These are phyloP conservation scores for Coriaria nepalensis DNA, from an alignment of 306 rosid species.

Conservation along the genomic window DNA sequence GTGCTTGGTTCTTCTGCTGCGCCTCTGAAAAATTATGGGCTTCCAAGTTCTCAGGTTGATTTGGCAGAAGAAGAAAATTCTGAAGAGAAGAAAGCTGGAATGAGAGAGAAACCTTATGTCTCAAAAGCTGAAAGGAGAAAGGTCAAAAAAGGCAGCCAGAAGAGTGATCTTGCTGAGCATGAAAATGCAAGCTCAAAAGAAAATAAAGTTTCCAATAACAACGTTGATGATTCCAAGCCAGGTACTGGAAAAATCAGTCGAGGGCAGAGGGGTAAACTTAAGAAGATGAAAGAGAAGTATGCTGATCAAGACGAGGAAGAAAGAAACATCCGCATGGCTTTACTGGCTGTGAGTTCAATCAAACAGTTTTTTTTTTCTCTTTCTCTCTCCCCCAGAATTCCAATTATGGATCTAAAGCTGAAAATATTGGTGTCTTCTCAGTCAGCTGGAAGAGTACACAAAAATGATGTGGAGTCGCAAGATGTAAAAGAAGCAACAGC, in stretches of 20 bases:
- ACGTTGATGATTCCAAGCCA: slow-evolving; percentile 35
- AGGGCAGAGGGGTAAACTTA: slow-evolving; percentile 78
- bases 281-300: slow-evolving; percentile 90
- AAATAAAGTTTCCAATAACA: slow-evolving; percentile 35
- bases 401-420: slow-evolving; percentile 4
- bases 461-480: slow-evolving; percentile 32
- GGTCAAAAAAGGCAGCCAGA: slow-evolving; percentile 72
- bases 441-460: slow-evolving; percentile 76
- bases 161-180: slow-evolving; percentile 26
- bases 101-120: slow-evolving; percentile 66
- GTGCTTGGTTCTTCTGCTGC: slow-evolving; percentile 70
- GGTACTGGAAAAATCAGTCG: slow-evolving; percentile 60
- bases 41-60: slow-evolving; percentile 41
- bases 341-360: slow-evolving; percentile 70
- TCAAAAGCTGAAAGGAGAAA: slow-evolving; percentile 93
- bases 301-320: slow-evolving; percentile 98
- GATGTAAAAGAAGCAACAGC: slow-evolving; percentile 26
- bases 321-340: slow-evolving; percentile 86
- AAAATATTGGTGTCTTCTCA: slow-evolving; percentile 23
- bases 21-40: slow-evolving; percentile 32
- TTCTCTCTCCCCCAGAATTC: not conserved
- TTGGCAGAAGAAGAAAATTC: slow-evolving; percentile 21
- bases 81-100: slow-evolving; percentile 42
- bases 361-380: not conserved
- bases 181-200: slow-evolving; percentile 26